Conservation (phyloP, 345 rosid genomes). For the Toxicodendron radicans region DNA sequence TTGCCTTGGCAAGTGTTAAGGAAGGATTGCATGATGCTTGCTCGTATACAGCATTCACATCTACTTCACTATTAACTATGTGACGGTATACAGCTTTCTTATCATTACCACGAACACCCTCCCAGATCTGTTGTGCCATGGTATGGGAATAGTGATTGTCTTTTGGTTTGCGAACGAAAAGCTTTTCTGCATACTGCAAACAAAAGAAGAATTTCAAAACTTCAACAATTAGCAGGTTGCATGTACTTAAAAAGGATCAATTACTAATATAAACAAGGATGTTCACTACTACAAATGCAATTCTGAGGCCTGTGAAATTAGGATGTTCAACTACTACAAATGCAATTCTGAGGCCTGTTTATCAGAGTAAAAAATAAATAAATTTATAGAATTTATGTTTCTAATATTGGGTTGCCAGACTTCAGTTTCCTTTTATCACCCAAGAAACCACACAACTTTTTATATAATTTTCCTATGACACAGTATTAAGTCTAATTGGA, state of each 20-base stretch:
- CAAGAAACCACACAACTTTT: background rate
- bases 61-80: conserved; percentile 75
- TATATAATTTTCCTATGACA: background rate
- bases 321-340: too few relatives aligned
- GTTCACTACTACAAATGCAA: background rate
- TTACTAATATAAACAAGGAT: too few relatives aligned
- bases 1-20: conserved; percentile 79
- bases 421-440: background rate
- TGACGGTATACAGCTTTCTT: conserved; percentile 85
- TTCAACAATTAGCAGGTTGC: background rate
- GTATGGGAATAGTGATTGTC: conserved; percentile 53
- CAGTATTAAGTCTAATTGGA: background rate
- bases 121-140: conserved; percentile 77
- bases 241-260: background rate
- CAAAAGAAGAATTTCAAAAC: conserved; percentile 15
- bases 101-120: conserved; percentile 83
- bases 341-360: background rate
- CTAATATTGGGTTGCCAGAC: background rate
- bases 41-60: conserved; percentile 64
- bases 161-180: conserved; percentile 74
- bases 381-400: background rate
- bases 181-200: conserved; percentile 88
- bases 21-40: conserved; percentile 63
- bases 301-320: background rate
- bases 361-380: too few relatives aligned